phyloP scores from a whole-genome alignment of 2,329 filamentous ascomycete genomes.

The Fusarium brevicatenulatum region DNA sequence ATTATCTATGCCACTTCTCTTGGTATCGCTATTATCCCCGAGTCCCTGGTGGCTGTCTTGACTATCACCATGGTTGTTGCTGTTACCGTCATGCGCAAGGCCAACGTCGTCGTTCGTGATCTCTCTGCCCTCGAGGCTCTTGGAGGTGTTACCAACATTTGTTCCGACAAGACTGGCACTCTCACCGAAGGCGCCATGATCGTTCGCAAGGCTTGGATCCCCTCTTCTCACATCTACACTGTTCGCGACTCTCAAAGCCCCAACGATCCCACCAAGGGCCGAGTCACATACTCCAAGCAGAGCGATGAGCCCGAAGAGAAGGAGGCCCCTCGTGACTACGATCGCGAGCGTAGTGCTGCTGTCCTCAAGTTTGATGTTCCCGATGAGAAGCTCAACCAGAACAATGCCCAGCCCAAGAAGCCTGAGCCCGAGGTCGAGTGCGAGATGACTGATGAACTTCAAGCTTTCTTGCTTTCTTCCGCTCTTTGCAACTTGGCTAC shows the following conservation, averaged over 20 bases:
- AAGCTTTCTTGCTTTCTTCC: constrained; percentile 63
- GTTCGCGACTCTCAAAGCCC: constrained; percentile 71
- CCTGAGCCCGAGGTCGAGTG: constrained; percentile 52
- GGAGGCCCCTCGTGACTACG: constrained; percentile 63
- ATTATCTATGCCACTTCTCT: constrained; percentile 68
- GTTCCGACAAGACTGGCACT: constrained; percentile 79
- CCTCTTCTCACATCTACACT: constrained; percentile 64
- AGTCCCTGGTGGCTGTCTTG: constrained; percentile 73
- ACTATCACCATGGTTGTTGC: constrained; percentile 77
- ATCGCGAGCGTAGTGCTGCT: constrained; percentile 68
- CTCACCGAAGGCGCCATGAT: constrained; percentile 77
- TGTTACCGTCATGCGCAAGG: constrained; percentile 71
- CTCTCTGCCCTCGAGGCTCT: constrained; percentile 75
- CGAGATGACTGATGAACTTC: constrained; percentile 61
- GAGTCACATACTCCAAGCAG: constrained; percentile 58
- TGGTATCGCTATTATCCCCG: constrained; percentile 71
- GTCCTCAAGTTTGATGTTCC: constrained; percentile 72
- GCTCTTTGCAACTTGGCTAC: constrained; percentile 74
- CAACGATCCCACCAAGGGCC: constrained; percentile 68
- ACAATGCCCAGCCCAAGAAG: constrained; percentile 38
- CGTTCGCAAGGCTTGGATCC: constrained; percentile 73
- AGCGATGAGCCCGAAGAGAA: constrained; percentile 49
- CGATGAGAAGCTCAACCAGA: constrained; percentile 61
- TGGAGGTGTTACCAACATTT: constrained; percentile 77
- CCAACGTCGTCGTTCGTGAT: constrained; percentile 72